phyloP scores from a whole-genome alignment of 1,284 basidiomycete species.

The Phellopilus nigrolimitatus region DNA sequence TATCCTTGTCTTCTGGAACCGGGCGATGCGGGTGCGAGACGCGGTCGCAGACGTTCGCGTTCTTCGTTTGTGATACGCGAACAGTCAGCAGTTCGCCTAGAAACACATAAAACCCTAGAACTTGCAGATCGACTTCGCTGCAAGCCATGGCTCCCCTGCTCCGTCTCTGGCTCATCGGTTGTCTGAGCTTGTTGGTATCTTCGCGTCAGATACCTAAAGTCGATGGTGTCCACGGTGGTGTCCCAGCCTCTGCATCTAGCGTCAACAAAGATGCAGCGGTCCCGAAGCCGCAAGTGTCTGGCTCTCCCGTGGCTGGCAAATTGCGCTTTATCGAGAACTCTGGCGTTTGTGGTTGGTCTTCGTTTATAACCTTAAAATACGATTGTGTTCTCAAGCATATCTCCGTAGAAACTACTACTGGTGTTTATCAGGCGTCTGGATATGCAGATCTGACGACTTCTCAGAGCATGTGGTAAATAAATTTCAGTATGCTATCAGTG shows the following conservation, averaged over 20 bases:
- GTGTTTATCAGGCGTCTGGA: constrained; percentile 54
- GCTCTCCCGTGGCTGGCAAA: constrained; percentile 21
- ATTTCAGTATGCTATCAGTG: neutral
- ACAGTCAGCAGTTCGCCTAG: no score
- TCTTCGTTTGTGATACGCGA: no score
- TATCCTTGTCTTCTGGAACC: no score
- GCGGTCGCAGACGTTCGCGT: no score
- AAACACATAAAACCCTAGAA: no score
- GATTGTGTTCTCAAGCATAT: neutral
- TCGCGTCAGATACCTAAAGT: constrained; percentile 15
- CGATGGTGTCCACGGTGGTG: constrained; percentile 16
- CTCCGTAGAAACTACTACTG: constrained; percentile 46
- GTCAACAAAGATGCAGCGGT: constrained; percentile 7
- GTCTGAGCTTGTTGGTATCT: constrained; percentile 11
- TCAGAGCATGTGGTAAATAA: constrained; percentile 50
- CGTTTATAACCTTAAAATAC: neutral
- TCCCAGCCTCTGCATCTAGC: constrained; percentile 8
- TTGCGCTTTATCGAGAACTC: constrained; percentile 23
- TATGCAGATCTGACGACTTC: constrained; percentile 51
- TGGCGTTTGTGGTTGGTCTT: constrained; percentile 22
- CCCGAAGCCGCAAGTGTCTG: neutral
- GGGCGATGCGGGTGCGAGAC: no score
- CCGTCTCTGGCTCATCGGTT: neutral
- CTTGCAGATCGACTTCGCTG: no score
- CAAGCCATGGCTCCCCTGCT: no score